Conservation (phyloP, 2,329 filamentous ascomycete genomes). For the Fonsecaea pedrosoi region DNA sequence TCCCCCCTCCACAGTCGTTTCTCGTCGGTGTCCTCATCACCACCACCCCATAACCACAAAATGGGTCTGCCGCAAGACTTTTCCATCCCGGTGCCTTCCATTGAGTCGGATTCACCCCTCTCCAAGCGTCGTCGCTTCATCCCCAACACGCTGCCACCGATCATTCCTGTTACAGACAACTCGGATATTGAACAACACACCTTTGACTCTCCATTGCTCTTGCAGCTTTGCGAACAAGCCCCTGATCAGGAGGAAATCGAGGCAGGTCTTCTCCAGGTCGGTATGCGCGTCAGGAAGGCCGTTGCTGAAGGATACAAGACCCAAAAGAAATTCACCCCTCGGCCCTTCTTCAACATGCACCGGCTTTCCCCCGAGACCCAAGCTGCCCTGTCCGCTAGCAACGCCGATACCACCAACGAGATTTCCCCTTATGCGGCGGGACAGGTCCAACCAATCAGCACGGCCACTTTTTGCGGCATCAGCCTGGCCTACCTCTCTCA, state of each 20-base stretch:
- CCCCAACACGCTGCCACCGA: slow-evolving; percentile 46
- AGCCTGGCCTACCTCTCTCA: slow-evolving; percentile 43
- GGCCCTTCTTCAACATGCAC: slow-evolving; percentile 37
- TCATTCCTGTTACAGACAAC: slow-evolving; percentile 36
- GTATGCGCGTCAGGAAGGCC: slow-evolving; percentile 92
- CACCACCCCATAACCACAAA: neutral
- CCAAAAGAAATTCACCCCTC: slow-evolving; percentile 40
- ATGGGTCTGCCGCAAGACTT: slow-evolving; percentile 34
- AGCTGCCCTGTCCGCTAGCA: slow-evolving; percentile 32
- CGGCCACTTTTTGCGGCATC: slow-evolving; percentile 39
- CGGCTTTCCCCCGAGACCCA: slow-evolving; percentile 39
- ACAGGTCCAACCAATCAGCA: slow-evolving; percentile 62
- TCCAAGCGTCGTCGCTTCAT: slow-evolving; percentile 55
- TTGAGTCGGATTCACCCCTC: slow-evolving; percentile 35
- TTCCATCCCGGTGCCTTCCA: slow-evolving; percentile 18
- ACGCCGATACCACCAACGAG: slow-evolving; percentile 20
- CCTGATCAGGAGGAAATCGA: slow-evolving; percentile 62
- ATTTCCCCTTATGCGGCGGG: slow-evolving; percentile 45
- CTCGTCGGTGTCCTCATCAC: neutral
- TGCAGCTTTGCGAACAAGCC: slow-evolving; percentile 48
- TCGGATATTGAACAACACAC: slow-evolving; percentile 36
- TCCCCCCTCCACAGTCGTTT: slow-evolving; percentile 5
- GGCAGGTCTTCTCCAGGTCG: slow-evolving; percentile 84
- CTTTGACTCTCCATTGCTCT: slow-evolving; percentile 44
- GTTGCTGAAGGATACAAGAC: slow-evolving; percentile 90